Evolutionary conservation across 1,139 yeast genomes (phyloP).

Genomic region (Eremothecium gossypii): DNA sequence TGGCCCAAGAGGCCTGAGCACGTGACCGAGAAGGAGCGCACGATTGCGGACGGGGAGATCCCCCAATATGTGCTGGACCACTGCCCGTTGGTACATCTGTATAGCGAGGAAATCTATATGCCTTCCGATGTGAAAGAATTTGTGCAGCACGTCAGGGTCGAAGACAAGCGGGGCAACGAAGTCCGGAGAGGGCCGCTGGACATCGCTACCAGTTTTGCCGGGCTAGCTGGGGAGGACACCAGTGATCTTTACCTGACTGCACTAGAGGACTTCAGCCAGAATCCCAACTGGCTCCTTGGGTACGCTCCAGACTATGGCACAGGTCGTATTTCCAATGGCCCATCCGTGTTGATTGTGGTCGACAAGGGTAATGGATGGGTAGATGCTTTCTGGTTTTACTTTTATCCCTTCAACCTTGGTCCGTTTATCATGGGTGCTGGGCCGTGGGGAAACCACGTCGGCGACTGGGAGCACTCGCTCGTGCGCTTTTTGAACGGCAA

Average conservation of each 20-base stretch:
- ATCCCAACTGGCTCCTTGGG: conserved; percentile 85
- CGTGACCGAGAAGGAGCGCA: conserved; percentile 4
- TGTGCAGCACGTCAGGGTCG: conserved; percentile 53
- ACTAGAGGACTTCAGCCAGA: conserved; percentile 52
- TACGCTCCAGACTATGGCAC: conserved; percentile 55
- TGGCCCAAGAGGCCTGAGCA: conserved; percentile 4
- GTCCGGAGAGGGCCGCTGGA: conserved; percentile 27
- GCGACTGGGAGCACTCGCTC: conserved; percentile 96
- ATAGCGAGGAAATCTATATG: conserved; percentile 78
- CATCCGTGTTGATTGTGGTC: conserved; percentile 71
- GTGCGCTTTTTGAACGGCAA: conserved; percentile 74
- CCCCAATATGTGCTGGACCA: conserved; percentile 68
- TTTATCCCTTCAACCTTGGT: conserved; percentile 87
- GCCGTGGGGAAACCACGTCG: conserved; percentile 93
- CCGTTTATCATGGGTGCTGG: conserved; percentile 97
- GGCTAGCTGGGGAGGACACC: conserved; percentile 20
- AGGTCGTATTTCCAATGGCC: conserved; percentile 67
- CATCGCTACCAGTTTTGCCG: conserved; percentile 18
- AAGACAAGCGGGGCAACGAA: conserved; percentile 13
- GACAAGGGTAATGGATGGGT: conserved; percentile 87
- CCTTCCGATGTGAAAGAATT: conserved; percentile 74
- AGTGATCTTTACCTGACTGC: conserved; percentile 48
- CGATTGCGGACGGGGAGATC: conserved; percentile 36
- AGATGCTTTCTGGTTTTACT: conserved; percentile 94
- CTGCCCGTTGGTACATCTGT: conserved; percentile 76